Base-by-base conservation (phyloP, 2,329 filamentous ascomycete genomes). In the Aspergillus phoenicis region DNA sequence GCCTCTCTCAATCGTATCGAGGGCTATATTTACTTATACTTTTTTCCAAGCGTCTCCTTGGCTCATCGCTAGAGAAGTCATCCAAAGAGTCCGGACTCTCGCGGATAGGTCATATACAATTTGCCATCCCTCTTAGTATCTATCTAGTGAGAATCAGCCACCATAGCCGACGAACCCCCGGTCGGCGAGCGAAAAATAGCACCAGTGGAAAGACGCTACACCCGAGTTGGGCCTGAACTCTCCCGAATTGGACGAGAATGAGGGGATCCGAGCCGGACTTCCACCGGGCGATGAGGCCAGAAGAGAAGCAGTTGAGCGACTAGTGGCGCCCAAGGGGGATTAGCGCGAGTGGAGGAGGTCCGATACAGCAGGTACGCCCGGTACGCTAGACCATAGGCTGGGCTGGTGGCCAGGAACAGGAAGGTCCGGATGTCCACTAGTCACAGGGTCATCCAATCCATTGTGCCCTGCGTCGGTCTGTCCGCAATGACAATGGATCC, bases 251-350 rank as follows among this genome's bases (percentile, higher is more conserved):
- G 45, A 26, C 15, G 45, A n/a, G 24, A 26, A 26, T 47, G 22
- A 51, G 20, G 36, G 52, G 24, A 48, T 52, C 52, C 52, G 58
- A 53, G 57, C 52, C 53, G 58, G 53, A 36, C 58, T 57, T 52
- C 52, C 56, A 52, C 53, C 58, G 58, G 58, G 17, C 41, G 17
- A 13, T 7, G 6, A 24, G 13, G 24, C 45, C 45, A 48, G 45
- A 48, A 24, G 10, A 26, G 45, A 28, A 26, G 45, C 22, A 26
- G 45, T 49, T 24, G 24, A 26, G 22, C 20, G 24, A 28, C 45
- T 49, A 51, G 47, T 30, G 47, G 8, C 24, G 11, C 24, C 26
- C 26, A 30, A 51, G 26, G 26, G 47, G 26, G 47, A 15, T 51
- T 51, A 51, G 47, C 47, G 47, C 47, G 3, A 10, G 20, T 45